Evolutionary conservation across 2,329 filamentous ascomycete species (phyloP).

Genomic region (Ceratocystis huliohia): DNA sequence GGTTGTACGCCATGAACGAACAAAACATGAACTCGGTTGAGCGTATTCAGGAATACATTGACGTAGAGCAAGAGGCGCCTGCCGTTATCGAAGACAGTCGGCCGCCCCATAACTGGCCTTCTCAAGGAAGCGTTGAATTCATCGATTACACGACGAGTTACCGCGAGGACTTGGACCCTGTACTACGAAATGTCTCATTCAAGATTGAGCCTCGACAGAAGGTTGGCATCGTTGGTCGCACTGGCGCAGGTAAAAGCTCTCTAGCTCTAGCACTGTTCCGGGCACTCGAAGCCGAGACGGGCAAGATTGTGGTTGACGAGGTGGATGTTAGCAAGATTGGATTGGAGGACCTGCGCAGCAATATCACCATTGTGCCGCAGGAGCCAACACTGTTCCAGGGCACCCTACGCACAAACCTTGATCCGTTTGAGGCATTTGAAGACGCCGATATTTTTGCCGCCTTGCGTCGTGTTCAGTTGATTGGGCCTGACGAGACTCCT

Average conservation of each 20-base stretch:
- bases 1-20: conserved; percentile 86
- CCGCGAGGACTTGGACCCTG: conserved; percentile 71
- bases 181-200: conserved; percentile 73
- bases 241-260: conserved; percentile 92
- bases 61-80: conserved; percentile 84
- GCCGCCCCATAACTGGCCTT: conserved; percentile 72
- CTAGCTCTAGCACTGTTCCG: conserved; percentile 87
- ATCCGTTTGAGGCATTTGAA: conserved; percentile 79
- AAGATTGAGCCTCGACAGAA: conserved; percentile 78
- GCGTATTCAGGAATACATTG: conserved; percentile 91
- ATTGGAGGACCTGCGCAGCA: conserved; percentile 80
- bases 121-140: conserved; percentile 75
- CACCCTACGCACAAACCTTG: conserved; percentile 81
- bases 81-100: conserved; percentile 65
- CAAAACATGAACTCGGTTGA: conserved; percentile 99
- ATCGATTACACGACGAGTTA: conserved; percentile 81
- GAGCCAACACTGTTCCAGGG: conserved; percentile 91
- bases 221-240: conserved; percentile 90
- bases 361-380: conserved; percentile 95
- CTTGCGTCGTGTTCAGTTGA: conserved; percentile 77
- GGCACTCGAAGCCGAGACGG: conserved; percentile 77
- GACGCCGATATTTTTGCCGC: conserved; percentile 84
- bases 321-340: conserved; percentile 85
- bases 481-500: conserved; percentile 44
- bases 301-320: conserved; percentile 79